Base-by-base conservation (phyloP, 306 rosid species). In the Leucaena leucocephala region DNA sequence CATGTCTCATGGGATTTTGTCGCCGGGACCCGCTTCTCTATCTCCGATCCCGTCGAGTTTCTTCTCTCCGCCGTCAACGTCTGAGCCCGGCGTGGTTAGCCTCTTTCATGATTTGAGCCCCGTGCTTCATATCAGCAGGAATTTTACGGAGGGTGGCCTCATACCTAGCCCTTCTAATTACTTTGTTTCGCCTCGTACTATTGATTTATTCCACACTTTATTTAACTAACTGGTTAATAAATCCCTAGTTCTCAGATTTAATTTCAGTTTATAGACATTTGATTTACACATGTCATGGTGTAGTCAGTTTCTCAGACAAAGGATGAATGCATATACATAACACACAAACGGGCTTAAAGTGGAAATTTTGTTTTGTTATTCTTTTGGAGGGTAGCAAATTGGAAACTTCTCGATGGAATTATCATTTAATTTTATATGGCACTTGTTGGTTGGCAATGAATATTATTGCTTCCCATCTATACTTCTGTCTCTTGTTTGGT, bases 81-180 rank as follows among this genome's bases (percentile, higher is more conserved):
- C 89, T 0, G 98, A 92, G 82, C 88, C 88, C 0, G 71, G 50
- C 64, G 52, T 88, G 75, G 48, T 74, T 61, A 84, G 72, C 74
- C 87, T 90, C 75, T 84, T 91, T 57, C 94, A 91, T 57, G 97
- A 88, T 73, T 79, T 94, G 77, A 94, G 97, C 59, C 96, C 98
- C 3, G 78, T 76, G 45, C 79, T 85, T 71, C 85, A 83, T 9
- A 85, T 84, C 3, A 81, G 77, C 61, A 87, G 88, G 73, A 87
- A 86, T 82, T 86, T 86, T 74, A 72, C 79, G n/a, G 95, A 87
- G 76, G 87, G 17, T 71, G 79, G 83, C 73, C 86, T 88, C 86
- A 70, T 91, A 83, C 88, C 94, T 19, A 92, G 91, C 65, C 90
- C 93, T 81, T 86, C 93, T 35, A 66, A 17, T 42, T 84, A 76